A percentile compares a stretch with the other conserved stretches of the same genome.
Conservation (phyloP, 78 protist genomes). For the Anaeramoeba flamelloides region DNA sequence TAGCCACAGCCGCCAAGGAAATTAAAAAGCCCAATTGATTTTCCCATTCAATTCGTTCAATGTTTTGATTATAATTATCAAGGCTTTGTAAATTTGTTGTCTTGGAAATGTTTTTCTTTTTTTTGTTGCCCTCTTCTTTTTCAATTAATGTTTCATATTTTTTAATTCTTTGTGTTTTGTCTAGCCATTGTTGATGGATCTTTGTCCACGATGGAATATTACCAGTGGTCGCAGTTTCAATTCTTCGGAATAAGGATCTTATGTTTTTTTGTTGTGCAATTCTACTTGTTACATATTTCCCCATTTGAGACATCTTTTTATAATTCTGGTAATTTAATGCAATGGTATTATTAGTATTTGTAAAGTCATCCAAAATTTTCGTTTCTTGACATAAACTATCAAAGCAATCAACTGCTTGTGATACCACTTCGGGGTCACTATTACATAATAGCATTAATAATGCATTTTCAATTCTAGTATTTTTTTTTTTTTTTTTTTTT, state of each 20-base stretch:
- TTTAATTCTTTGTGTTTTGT: slow-evolving; percentile 5
- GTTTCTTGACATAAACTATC: slow-evolving; percentile 35
- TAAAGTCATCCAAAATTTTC: slow-evolving; percentile 24
- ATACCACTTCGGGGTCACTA: slow-evolving; percentile 33
- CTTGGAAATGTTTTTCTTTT: slow-evolving; percentile 13
- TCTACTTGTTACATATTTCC: slow-evolving; percentile 29
- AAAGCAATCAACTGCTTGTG: slow-evolving; percentile 31
- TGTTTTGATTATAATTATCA: not conserved
- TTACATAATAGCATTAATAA: slow-evolving; percentile 35
- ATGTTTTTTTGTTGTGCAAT: slow-evolving; percentile 40
- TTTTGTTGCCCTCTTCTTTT: slow-evolving; percentile 31
- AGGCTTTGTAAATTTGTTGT: not conserved
- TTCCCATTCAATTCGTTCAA: not conserved
- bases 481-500: no score
- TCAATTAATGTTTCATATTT: no score
- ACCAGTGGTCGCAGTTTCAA: slow-evolving; percentile 32
- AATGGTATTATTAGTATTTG: slow-evolving; percentile 14
- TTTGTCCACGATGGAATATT: slow-evolving; percentile 42
- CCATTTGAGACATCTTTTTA: slow-evolving; percentile 29
- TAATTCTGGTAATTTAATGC: slow-evolving; percentile 6
- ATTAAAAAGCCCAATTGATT: not conserved
- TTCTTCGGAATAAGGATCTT: slow-evolving; percentile 27
- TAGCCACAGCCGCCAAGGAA: not conserved
- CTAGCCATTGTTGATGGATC: slow-evolving; percentile 25
- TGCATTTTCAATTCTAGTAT: slow-evolving; percentile 21